A percentile compares a stretch with the other conserved stretches of the same genome.
Evolutionary conservation across 495 filamentous ascomycete species (phyloP).

Genomic region (Penicillium tannophilum): DNA sequence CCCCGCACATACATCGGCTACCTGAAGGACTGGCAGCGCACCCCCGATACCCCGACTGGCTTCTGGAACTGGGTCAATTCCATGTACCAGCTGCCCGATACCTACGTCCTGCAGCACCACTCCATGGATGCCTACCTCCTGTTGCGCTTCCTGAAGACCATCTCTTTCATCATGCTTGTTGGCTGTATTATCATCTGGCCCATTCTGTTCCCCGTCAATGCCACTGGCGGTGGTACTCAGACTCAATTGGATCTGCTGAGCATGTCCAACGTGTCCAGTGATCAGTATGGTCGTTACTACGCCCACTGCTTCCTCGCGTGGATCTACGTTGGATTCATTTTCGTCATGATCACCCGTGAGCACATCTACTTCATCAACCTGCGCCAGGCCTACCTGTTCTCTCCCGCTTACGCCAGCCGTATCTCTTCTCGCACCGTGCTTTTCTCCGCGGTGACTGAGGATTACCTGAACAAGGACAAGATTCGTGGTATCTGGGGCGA

Average conservation of each 20-base stretch:
- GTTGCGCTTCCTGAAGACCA: slow-evolving; percentile 79
- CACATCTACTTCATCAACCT: slow-evolving; percentile 93
- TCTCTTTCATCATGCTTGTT: slow-evolving; percentile 71
- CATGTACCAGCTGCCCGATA: slow-evolving; percentile 80
- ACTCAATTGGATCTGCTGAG: slow-evolving; percentile 77
- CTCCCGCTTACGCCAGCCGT: slow-evolving; percentile 82
- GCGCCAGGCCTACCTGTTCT: slow-evolving; percentile 90
- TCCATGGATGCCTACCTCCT: slow-evolving; percentile 88
- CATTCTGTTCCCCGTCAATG: slow-evolving; percentile 83
- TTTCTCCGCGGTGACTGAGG: slow-evolving; percentile 79
- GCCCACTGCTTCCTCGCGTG: slow-evolving; percentile 74
- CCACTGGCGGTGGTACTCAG: slow-evolving; percentile 62
- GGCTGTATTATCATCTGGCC: slow-evolving; percentile 84
- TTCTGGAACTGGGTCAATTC: slow-evolving; percentile 72
- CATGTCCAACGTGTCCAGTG: slow-evolving; percentile 66
- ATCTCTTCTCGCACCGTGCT: slow-evolving; percentile 94
- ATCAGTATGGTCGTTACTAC: slow-evolving; percentile 64
- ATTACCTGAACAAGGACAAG: slow-evolving; percentile 71
- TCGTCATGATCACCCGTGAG: slow-evolving; percentile 88
- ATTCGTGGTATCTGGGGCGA: slow-evolving; percentile 76
- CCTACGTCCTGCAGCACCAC: slow-evolving; percentile 83
- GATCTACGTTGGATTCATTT: slow-evolving; percentile 83
- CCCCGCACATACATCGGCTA: slow-evolving; percentile 85
- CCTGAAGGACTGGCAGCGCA: slow-evolving; percentile 66
- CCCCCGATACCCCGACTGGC: slow-evolving; percentile 68